Conservation (phyloP, 1,284 basidiomycete species). For the Cutaneotrichosporon curvatum region DNA sequence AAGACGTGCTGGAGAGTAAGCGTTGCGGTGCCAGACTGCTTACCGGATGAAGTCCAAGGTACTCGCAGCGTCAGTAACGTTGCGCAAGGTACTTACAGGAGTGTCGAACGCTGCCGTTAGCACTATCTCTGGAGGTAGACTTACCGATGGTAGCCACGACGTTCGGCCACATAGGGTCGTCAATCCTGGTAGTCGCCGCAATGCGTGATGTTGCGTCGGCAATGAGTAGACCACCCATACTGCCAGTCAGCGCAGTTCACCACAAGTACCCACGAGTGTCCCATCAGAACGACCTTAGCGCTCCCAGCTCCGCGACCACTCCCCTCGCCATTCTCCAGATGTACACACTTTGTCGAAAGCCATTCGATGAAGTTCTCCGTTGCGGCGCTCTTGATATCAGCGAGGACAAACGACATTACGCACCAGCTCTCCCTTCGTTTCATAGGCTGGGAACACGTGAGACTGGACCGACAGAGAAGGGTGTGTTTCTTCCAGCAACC, state of each 20-base stretch:
- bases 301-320: constrained; percentile 63
- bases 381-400: constrained; percentile 58
- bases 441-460: constrained; percentile 79
- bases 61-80: constrained; percentile 50
- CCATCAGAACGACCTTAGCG: constrained; percentile 76
- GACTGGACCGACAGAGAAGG: constrained; percentile 57
- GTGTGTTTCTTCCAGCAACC: constrained; percentile 56
- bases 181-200: constrained; percentile 42
- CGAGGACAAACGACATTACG: constrained; percentile 27
- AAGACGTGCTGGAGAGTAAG: constrained; percentile 32
- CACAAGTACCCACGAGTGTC: constrained; percentile 62
- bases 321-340: constrained; percentile 64
- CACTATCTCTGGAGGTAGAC: neutral
- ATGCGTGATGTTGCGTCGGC: constrained; percentile 77
- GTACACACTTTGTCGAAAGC: constrained; percentile 71
- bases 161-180: constrained; percentile 41
- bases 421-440: constrained; percentile 85
- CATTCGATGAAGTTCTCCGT: constrained; percentile 79
- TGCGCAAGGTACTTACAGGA: constrained; percentile 52
- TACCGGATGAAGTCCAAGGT: constrained; percentile 72
- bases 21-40: constrained; percentile 6
- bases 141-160: constrained; percentile 39
- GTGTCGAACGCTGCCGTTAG: constrained; percentile 71
- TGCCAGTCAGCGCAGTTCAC: constrained; percentile 34
- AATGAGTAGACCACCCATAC: constrained; percentile 83